These are phyloP conservation scores for Apiospora hydei DNA, from an alignment of 2,329 filamentous ascomycete species.

Conservation along the genomic window DNA sequence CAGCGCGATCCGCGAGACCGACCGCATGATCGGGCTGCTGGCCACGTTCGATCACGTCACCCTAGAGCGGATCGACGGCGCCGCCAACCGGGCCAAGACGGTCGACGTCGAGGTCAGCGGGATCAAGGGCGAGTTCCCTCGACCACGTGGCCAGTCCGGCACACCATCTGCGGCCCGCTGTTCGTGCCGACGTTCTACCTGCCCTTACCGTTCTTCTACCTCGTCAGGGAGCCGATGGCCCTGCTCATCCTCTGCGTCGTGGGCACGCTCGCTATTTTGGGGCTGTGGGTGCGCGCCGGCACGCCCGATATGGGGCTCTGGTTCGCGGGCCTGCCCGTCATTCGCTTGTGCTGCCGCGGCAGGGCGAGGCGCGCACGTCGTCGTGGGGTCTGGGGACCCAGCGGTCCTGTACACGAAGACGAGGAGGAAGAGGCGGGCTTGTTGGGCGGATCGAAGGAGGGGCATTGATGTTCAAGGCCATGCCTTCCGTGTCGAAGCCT, in stretches of 20 bases:
- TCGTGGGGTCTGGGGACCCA: slow-evolving; percentile 40
- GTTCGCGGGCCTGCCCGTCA: slow-evolving; percentile 12
- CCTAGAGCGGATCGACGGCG: background rate
- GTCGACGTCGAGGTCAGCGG: slow-evolving; percentile 14
- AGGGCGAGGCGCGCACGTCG: slow-evolving; percentile 36
- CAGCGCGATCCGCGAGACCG: slow-evolving; percentile 23
- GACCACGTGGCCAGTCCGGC: slow-evolving; percentile 27
- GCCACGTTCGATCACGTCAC: slow-evolving; percentile 27
- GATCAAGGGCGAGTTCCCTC: slow-evolving; percentile 26
- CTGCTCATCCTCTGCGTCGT: slow-evolving; percentile 18
- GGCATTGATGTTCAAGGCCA: slow-evolving; percentile 1
- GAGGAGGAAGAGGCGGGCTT: slow-evolving; percentile 24
- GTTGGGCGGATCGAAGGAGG: background rate
- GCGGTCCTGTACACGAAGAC: slow-evolving; percentile 30
- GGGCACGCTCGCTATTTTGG: slow-evolving; percentile 9
- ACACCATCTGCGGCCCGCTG: slow-evolving; percentile 27
- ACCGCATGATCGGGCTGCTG: slow-evolving; percentile 28
- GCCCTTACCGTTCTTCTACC: slow-evolving; percentile 17
- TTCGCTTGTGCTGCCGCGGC: slow-evolving; percentile 28
- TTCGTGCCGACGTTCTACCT: slow-evolving; percentile 29
- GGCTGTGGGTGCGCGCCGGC: slow-evolving; percentile 24
- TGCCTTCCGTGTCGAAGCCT: slow-evolving; percentile 16
- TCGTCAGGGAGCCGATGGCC: slow-evolving; percentile 21
- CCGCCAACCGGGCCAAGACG: slow-evolving; percentile 12
- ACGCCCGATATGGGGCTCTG: slow-evolving; percentile 22